Evolutionary conservation across 257 asterid species (phyloP), one percentile per base, ranked within the genome.

Genomic region (Phtheirospermum japonicum): DNA sequence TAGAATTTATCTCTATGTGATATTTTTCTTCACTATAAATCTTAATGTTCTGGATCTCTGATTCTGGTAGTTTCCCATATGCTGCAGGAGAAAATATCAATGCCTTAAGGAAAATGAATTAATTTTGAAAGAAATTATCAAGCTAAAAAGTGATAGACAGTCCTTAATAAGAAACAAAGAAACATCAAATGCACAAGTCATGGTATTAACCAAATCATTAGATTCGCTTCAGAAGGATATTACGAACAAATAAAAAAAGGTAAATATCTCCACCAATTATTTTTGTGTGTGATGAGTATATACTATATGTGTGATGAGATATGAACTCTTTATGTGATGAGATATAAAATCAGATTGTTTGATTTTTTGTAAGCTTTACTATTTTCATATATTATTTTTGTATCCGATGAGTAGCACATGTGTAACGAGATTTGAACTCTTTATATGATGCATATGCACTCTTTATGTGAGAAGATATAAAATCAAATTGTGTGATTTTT

Each of bases 211-310:
- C 71, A 88, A 83, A 70, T 91, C 98, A 28, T 60, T 89, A 71
- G 98, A 88, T 76, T 69, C 80, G 56, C 83, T 86, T 51, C 97
- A 89, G 84, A 92, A 86, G 73, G 95, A 89, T 70, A 77, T 85
- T 51, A 89, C 89, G 82, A 95, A 89, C 57, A 92, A 82, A 76
- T 95, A 85, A 43, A 77, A 57, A 57, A 65, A 59, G 86, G 99
- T 92, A 77, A 56, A 33, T 69, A 33, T 61, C 66, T 62, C 51
- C 28, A 57, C 46, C 7, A n/a, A 42, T n/a, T n/a, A n/a, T n/a
- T n/a, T n/a, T n/a, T n/a, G n/a, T n/a, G n/a, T n/a, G n/a, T n/a
- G n/a, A n/a, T n/a, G n/a, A n/a, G n/a, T n/a, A n/a, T n/a, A n/a
- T n/a, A n/a, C n/a, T n/a, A n/a, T n/a, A n/a, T n/a, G n/a, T n/a